A percentile compares a stretch with the other conserved stretches of the same genome.
phyloP scores from a whole-genome alignment of 805 yeast species.

The Yarrowia osloensis region DNA sequence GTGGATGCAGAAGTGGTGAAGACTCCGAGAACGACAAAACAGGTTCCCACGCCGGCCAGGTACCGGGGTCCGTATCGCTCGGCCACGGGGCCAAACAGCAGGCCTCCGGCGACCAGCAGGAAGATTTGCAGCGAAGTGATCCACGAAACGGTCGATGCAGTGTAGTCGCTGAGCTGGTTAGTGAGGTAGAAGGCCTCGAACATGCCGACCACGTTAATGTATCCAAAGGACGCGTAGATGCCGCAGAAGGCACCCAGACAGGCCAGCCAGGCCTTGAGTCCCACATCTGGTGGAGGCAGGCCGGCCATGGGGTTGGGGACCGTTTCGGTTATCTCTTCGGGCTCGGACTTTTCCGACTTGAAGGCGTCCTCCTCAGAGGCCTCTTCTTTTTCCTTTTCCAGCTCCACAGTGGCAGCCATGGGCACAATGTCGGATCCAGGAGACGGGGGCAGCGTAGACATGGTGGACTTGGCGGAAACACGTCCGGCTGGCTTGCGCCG shows the following conservation, averaged over 20 bases:
- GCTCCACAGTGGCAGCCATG: not conserved
- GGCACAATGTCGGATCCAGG: conserved; percentile 22
- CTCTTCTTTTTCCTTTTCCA: conserved; percentile 11
- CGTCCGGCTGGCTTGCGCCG: not conserved
- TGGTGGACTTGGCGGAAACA: conserved; percentile 5
- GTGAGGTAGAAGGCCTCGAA: conserved; percentile 56
- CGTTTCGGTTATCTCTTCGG: conserved; percentile 49
- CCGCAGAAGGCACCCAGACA: conserved; percentile 15
- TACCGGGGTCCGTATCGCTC: conserved; percentile 57
- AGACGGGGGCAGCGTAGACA: conserved; percentile 13
- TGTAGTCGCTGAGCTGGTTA: conserved; percentile 51
- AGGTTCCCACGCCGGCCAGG: conserved; percentile 50
- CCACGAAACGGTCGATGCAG: conserved; percentile 64
- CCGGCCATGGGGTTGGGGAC: conserved; percentile 67
- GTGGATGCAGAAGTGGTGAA: conserved; percentile 55
- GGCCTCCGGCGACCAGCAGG: conserved; percentile 48
- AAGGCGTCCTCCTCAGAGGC: conserved; percentile 2
- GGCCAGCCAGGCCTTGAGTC: conserved; percentile 24
- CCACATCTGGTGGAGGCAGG: conserved; percentile 17
- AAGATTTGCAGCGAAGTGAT: conserved; percentile 52
- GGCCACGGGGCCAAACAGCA: conserved; percentile 54
- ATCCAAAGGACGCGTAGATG: conserved; percentile 50
- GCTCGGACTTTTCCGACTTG: conserved; percentile 6
- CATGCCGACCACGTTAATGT: conserved; percentile 66
- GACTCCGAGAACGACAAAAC: conserved; percentile 51